Evolutionary conservation across 1,139 yeast species (phyloP), one percentile per base, ranked within the genome.

Genomic region (Candida pseudoviswanathii): DNA sequence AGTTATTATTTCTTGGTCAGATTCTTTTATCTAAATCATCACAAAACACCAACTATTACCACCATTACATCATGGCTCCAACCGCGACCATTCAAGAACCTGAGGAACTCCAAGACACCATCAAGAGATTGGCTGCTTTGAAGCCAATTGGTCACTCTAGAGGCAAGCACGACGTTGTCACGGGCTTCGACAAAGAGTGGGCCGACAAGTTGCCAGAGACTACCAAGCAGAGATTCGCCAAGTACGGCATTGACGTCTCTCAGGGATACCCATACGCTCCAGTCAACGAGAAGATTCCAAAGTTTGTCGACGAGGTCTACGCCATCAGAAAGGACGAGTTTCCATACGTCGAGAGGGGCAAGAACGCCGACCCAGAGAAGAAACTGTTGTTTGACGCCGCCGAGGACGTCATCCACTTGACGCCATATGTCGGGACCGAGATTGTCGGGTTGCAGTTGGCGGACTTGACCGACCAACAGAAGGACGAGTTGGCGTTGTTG

Each of bases 371-470:
- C 54, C 79, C 78, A 5, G 82, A 78, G 52, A 78, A 78, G 68
- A 77, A 74, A 60, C 79, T 80, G 7, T 60, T 79, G 42, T 67
- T 79, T 39, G 73, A 76, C 9, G 82, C 81, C 49, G 83, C 81
- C 22, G 72, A 64, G 49, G 77, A 77, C 56, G 82, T 79, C 22
- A 69, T 55, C 36, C 54, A 79, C 50, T 65, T 78, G 54, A 76
- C 82, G 42, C 75, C 71, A 51, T 72, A 75, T 51, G 64, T 78
- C 52, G 85, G 85, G 51, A 78, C 82, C 10, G 84, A 80, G 58
- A 69, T 81, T 57, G 75, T 77, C 45, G 84, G 83, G 2, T 61
- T 80, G 45, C 84, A 81, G 60, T 63, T 80, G 47, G 62, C 65
- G 10, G 80, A 78, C 31, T 69, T 81, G 53, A 68, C 59, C 48